Evolutionary conservation across 73 alveolate genomes (phyloP).

Genomic region (Paramecium tetraurelia): DNA sequence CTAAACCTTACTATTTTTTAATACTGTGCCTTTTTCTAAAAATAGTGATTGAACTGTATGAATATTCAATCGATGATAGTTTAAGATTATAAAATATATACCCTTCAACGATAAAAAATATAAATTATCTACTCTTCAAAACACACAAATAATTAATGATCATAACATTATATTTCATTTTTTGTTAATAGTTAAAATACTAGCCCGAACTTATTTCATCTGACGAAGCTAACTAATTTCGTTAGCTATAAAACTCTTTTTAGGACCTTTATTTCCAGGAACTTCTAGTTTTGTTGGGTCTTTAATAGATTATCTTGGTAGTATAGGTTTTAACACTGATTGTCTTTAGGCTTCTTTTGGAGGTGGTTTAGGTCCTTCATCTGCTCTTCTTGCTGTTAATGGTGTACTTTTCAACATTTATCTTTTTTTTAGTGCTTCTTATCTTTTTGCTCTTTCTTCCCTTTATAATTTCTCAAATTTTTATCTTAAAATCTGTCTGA

Average conservation of each 20-base stretch:
- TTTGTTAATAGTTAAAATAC: background rate
- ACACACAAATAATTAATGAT: background rate
- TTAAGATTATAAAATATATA: background rate
- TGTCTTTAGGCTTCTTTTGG: background rate
- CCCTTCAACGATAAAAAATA: background rate
- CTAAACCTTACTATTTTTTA: background rate
- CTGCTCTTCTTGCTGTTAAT: conserved; percentile 30
- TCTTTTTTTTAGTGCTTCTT: conserved; percentile 5
- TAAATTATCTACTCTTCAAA: background rate
- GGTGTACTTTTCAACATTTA: background rate
- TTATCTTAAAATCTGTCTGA: background rate
- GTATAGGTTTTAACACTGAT: background rate
- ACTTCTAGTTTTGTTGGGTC: background rate
- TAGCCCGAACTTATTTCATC: background rate
- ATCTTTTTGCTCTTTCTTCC: background rate
- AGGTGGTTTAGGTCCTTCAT: background rate
- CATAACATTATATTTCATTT: background rate
- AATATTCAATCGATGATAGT: background rate
- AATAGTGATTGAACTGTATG: background rate
- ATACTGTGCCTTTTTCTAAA: background rate
- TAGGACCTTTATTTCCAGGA: background rate
- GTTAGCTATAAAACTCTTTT: background rate
- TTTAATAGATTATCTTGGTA: background rate
- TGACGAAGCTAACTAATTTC: background rate
- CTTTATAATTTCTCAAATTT: background rate